Base-by-base conservation (phyloP, 1,139 yeast species). In the Yamadazyma atmosphaerica region DNA sequence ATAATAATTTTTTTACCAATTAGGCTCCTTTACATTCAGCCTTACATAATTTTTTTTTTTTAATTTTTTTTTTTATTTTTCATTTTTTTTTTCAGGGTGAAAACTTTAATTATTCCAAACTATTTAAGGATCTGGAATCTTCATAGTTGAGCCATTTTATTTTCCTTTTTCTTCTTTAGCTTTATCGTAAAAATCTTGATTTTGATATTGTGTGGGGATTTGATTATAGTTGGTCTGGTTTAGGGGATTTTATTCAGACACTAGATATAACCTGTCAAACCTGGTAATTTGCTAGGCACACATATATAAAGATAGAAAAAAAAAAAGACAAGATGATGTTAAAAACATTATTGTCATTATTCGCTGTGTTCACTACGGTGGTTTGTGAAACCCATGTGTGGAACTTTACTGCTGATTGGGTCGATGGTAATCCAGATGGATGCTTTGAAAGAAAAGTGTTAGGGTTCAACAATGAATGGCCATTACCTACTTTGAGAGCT, bases 401-500 rank as follows among this genome's bases (percentile, higher is more conserved):
- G 61, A 61, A 70, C 54, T 83, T 64, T 58, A 73, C 78, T 34
- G 77, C 79, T 2, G 65, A 72, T 16, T 81, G 81, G 67, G 75
- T 79, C 12, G 54, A 56, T 25, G 46, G 34, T 11, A 80, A 79
- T 49, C 88, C 89, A n/a, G 90, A 83, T 56, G 86, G 86, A 12
- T 56, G 61, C 18, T 54, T 53, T 36, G 68, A 61, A 38, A 68
- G 79, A 51, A 56, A 62, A 28, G 79, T 83, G 52, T 77, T 85
- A 46, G 87, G 87, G 1, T 77, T 81, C 54, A 83, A 85, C 54
- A 81, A 79, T 32, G 57, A 77, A 32, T 84, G 89, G 88, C 94
- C 94, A 7, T 66, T 81, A 38, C 94, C 94, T 4, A 74, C 74
- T 25, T 74, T 85, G 26, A 75, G 81, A 43, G 81, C 80, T n/a